phyloP scores from a whole-genome alignment of 108 stramenopile genomes.

The Pseudonitzschia multiseries region DNA sequence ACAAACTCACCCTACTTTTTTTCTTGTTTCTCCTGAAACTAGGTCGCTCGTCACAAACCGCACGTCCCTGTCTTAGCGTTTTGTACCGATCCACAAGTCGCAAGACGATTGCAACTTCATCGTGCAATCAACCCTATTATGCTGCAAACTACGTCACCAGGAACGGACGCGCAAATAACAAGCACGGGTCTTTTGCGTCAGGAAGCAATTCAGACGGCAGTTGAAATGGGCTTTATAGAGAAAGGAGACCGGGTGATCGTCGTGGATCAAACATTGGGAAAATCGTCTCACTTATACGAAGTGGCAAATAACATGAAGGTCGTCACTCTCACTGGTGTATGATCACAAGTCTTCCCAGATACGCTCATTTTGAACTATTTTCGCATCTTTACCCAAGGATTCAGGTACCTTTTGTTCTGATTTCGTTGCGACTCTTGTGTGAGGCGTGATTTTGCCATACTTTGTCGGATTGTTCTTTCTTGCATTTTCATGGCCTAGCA shows the following conservation, averaged over 20 bases:
- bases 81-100: constrained; percentile 66
- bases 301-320: constrained; percentile 73
- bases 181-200: constrained; percentile 61
- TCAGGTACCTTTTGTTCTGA: too few species aligned
- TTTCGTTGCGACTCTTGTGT: too few species aligned
- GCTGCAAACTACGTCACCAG: constrained; percentile 34
- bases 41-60: constrained; percentile 55
- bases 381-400: too few species aligned
- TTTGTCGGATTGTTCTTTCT: too few species aligned
- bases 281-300: constrained; percentile 52
- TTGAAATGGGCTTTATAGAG: constrained; percentile 63
- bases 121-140: constrained; percentile 55
- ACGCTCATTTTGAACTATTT: too few species aligned
- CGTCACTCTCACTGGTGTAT: constrained; percentile 30
- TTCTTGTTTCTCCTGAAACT: neutral
- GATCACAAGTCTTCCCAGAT: too few species aligned
- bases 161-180: constrained; percentile 39
- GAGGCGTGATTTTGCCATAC: too few species aligned
- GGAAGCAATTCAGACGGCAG: constrained; percentile 66
- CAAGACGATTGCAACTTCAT: constrained; percentile 59
- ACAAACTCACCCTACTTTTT: neutral
- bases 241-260: constrained; percentile 66
- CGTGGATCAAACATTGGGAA: constrained; percentile 61
- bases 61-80: constrained; percentile 67
- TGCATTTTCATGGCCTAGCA: too few species aligned